phyloP scores from a whole-genome alignment of 2,329 filamentous ascomycete genomes.

The Lithohypha guttulata region DNA sequence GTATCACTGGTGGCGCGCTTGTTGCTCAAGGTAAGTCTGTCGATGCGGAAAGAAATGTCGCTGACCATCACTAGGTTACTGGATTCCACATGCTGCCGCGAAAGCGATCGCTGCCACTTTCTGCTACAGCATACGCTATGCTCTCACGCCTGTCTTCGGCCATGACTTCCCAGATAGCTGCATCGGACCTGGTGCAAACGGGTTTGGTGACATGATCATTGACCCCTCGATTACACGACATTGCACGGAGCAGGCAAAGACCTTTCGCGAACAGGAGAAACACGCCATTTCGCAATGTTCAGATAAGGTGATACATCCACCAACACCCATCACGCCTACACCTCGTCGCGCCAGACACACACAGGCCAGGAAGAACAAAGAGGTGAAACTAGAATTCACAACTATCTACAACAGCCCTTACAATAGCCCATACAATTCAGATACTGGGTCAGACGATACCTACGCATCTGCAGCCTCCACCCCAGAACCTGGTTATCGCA shows the following conservation, averaged over 20 bases:
- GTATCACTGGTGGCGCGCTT: constrained; percentile 86
- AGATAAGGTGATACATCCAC: not conserved
- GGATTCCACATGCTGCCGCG: constrained; percentile 86
- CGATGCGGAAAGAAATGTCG: constrained; percentile 7
- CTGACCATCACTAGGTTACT: constrained; percentile 57
- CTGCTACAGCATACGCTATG: constrained; percentile 72
- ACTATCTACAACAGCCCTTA: constrained; percentile 24
- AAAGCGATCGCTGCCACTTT: constrained; percentile 82
- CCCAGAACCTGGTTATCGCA: constrained; percentile 30
- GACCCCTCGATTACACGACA: constrained; percentile 43
- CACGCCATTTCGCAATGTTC: constrained; percentile 8
- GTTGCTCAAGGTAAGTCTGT: constrained; percentile 64
- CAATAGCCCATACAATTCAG: constrained; percentile 32
- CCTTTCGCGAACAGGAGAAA: constrained; percentile 27
- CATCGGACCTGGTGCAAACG: constrained; percentile 50
- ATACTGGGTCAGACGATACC: constrained; percentile 29
- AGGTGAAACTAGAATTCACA: constrained; percentile 18
- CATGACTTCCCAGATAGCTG: constrained; percentile 67
- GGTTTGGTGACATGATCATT: constrained; percentile 59
- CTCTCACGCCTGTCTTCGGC: constrained; percentile 84
- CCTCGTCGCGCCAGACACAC: constrained; percentile 9
- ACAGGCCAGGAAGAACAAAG: constrained; percentile 19
- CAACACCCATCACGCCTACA: constrained; percentile 1
- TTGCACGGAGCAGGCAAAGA: constrained; percentile 34
- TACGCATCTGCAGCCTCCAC: constrained; percentile 29